phyloP scores from a whole-genome alignment of 495 filamentous ascomycete genomes.

The Penicillium ochrochloron region DNA sequence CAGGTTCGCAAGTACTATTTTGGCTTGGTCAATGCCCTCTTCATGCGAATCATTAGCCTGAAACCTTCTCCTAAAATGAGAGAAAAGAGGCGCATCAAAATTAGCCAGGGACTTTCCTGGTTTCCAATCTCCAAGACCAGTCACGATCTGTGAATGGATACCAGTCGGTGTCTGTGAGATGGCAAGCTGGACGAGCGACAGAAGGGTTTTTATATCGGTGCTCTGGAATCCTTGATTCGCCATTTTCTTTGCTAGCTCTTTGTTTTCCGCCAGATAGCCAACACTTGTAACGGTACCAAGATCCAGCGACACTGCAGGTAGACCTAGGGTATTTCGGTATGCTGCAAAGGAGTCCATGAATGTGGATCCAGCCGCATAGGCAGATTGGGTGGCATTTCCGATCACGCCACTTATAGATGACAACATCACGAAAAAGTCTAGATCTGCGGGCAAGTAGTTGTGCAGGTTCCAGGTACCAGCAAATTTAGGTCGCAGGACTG shows the following conservation, averaged over 20 bases:
- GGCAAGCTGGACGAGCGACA: slow-evolving; percentile 29
- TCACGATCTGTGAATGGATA: slow-evolving; percentile 28
- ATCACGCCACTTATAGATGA: slow-evolving; percentile 44
- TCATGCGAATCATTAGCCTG: not conserved
- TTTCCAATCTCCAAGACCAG: slow-evolving; percentile 36
- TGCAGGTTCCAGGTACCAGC: slow-evolving; percentile 37
- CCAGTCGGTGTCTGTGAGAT: slow-evolving; percentile 13
- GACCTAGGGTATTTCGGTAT: slow-evolving; percentile 37
- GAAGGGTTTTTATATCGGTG: slow-evolving; percentile 26
- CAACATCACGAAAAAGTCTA: slow-evolving; percentile 56
- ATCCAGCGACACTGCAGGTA: slow-evolving; percentile 33
- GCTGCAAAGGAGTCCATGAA: slow-evolving; percentile 53
- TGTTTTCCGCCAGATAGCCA: slow-evolving; percentile 15
- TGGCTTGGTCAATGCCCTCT: slow-evolving; percentile 1
- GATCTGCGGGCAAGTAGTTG: slow-evolving; percentile 25
- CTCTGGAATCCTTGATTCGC: slow-evolving; percentile 33
- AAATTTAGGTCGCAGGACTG: slow-evolving; percentile 43
- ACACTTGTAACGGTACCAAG: slow-evolving; percentile 34
- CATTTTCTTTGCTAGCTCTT: slow-evolving; percentile 30
- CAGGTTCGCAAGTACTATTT: slow-evolving; percentile 30
- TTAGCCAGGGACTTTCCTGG: slow-evolving; percentile 29
- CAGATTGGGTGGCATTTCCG: slow-evolving; percentile 49
- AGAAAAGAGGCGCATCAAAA: slow-evolving; percentile 33
- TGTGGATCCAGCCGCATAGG: slow-evolving; percentile 49
- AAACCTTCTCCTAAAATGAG: slow-evolving; percentile 29